Conservation (phyloP, 805 yeast genomes). For the Starmerella floris region DNA sequence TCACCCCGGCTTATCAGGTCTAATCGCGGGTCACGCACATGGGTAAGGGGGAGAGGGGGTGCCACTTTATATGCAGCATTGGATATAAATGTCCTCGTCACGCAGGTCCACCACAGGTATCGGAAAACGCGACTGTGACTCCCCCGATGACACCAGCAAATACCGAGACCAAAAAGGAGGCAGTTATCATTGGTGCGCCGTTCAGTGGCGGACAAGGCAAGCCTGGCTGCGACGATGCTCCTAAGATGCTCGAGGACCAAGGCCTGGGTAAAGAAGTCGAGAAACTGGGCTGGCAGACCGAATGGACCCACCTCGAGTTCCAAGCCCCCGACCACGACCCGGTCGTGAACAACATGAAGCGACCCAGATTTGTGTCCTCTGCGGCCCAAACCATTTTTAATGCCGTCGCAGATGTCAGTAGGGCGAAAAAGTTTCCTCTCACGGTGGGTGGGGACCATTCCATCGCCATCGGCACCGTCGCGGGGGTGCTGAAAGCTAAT, state of each 20-base stretch:
- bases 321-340: constrained; percentile 35
- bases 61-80: too few relatives aligned
- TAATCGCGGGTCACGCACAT: too few relatives aligned
- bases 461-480: constrained; percentile 82
- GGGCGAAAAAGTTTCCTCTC: constrained; percentile 47
- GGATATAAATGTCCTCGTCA: too few relatives aligned
- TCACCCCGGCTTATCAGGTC: too few relatives aligned
- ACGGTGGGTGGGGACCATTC: constrained; percentile 97
- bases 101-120: too few relatives aligned
- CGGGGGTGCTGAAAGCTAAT: constrained; percentile 62
- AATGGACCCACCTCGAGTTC: constrained; percentile 28
- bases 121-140: too few relatives aligned
- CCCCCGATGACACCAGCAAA: neutral
- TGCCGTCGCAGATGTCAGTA: constrained; percentile 41
- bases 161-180: constrained; percentile 6
- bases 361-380: constrained; percentile 64
- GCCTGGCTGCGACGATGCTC: constrained; percentile 88
- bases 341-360: constrained; percentile 45
- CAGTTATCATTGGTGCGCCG: constrained; percentile 61
- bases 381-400: constrained; percentile 53
- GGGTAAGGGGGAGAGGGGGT: too few relatives aligned
- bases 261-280: constrained; percentile 56
- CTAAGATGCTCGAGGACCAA: constrained; percentile 58
- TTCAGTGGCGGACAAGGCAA: constrained; percentile 94
- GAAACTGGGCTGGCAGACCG: constrained; percentile 60